Evolutionary conservation across 306 rosid species (phyloP), one percentile per base, ranked within the genome.

Genomic region (Vigna mungo): DNA sequence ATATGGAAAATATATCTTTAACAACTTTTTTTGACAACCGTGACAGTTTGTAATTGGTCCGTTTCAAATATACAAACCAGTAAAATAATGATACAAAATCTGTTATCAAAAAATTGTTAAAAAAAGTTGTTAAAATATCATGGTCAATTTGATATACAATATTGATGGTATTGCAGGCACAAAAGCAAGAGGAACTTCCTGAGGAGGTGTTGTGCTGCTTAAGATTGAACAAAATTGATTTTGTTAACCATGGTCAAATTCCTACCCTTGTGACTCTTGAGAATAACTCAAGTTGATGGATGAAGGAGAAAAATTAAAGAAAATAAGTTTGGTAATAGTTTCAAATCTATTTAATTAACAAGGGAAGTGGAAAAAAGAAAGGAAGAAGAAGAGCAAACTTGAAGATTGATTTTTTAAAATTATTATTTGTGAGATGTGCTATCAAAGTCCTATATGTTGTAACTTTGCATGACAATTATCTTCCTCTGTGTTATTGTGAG

Each of bases 131-230:
- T 20, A 20, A 20, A 20, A 20, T 20, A 20, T 20, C 21, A 20
- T 20, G 0, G 1, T 20, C 0, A 0, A 20, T 20, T 20, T 20
- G 16, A 34, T 18, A 20, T 53, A 5, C 43, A 16, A 0, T 34
- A 44, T 56, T 44, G 58, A 46, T 76, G 48, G 14, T 71, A 53
- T 69, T 69, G 10, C 85, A 94, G 97, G 97, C 98, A 83, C 97
- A 92, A 81, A 94, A 94, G 56, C 83, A 78, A 76, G 97, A 94
- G 83, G 97, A 94, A 81, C 78, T 94, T 77, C 98, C 98, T 0
- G 98, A 94, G 72, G 75, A 92, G 83, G 96, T 92, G 15, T 66
- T 94, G 75, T 92, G 98, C 76, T 92, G 97, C 66, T 55, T 90
- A 82, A 67, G 96, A 1, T 79, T 94, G 91, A 92, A 94, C 37